These are phyloP conservation scores for Diaporthe ilicicola DNA, from an alignment of 2,329 filamentous ascomycete genomes.

Conservation along the genomic window DNA sequence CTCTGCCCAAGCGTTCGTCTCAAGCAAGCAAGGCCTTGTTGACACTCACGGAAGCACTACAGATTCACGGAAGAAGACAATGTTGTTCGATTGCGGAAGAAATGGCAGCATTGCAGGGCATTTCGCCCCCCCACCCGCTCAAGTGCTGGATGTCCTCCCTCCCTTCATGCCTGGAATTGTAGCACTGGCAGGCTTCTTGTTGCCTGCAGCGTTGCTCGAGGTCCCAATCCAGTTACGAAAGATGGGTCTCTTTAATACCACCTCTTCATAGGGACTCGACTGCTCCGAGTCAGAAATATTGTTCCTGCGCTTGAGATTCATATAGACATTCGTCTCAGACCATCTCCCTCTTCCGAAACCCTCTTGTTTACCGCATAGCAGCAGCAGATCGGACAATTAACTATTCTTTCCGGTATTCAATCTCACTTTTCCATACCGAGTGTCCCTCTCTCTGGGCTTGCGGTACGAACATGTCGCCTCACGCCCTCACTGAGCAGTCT, in stretches of 20 bases:
- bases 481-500: conserved; percentile 44
- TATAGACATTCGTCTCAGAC: background rate
- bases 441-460: background rate
- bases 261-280: background rate
- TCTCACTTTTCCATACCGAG: background rate
- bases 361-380: background rate
- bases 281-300: background rate
- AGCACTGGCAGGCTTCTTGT: background rate
- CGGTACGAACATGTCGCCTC: conserved; percentile 50
- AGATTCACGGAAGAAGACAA: background rate
- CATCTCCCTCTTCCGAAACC: background rate
- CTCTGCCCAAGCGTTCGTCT: background rate
- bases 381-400: background rate
- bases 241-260: background rate
- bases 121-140: background rate
- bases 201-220: background rate
- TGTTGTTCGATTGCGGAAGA: conserved; percentile 11
- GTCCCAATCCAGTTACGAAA: background rate
- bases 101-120: background rate
- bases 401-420: background rate
- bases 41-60: background rate
- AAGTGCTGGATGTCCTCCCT: background rate
- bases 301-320: background rate
- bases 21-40: background rate
- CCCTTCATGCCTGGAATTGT: background rate